phyloP scores from a whole-genome alignment of 2,329 filamentous ascomycete genomes.

The Geosmithia morbida region DNA sequence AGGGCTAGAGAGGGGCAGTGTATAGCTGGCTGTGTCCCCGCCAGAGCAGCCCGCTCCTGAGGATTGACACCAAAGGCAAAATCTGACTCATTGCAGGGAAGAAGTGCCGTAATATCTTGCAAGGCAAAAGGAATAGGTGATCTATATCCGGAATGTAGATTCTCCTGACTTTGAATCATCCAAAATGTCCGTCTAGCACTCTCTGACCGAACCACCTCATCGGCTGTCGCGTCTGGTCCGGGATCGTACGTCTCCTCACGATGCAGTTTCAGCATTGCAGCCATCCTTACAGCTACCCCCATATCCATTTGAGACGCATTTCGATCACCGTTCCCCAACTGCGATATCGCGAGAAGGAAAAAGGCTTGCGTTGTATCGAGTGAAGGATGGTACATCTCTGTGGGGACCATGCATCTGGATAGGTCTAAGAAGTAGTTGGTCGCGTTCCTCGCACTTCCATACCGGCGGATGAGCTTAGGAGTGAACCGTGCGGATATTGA shows the following conservation, averaged over 20 bases:
- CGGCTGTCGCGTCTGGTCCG: constrained; percentile 7
- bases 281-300: constrained; percentile 21
- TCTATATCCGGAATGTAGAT: constrained; percentile 18
- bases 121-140: constrained; percentile 16
- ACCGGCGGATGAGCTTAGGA: constrained; percentile 9
- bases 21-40: constrained; percentile 14
- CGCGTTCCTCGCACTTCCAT: constrained; percentile 8
- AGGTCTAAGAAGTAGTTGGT: constrained; percentile 13
- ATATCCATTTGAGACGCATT: constrained; percentile 18
- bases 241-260: constrained; percentile 19
- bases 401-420: constrained; percentile 8
- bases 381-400: constrained; percentile 13
- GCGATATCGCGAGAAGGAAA: constrained; percentile 15
- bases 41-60: constrained; percentile 13
- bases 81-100: constrained; percentile 20
- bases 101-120: constrained; percentile 17
- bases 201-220: constrained; percentile 16
- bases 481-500: constrained; percentile 16
- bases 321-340: constrained; percentile 18
- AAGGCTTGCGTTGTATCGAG: constrained; percentile 15
- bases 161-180: constrained; percentile 21
- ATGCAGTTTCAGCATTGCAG: constrained; percentile 17
- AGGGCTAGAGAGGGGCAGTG: neutral
- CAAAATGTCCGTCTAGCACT: constrained; percentile 20
- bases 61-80: constrained; percentile 19